Percentiles rank a stretch among this genome's conserved stretches.
Evolutionary conservation across 768 basidiomycete genomes (phyloP).

Genomic region (Omphalotus guepiniiformis): DNA sequence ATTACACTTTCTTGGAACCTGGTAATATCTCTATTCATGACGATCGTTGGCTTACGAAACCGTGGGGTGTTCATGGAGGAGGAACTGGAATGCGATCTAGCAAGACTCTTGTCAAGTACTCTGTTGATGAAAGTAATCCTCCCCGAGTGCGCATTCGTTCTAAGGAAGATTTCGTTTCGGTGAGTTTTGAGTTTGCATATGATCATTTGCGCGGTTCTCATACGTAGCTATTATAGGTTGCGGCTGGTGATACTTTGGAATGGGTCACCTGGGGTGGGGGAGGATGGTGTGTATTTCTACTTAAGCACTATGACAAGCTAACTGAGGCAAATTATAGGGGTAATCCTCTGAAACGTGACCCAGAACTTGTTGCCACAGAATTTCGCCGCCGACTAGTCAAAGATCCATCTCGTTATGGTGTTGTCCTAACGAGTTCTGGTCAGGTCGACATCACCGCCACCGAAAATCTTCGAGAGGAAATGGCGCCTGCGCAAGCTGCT

Average conservation of each 20-base stretch:
- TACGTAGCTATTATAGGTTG: constrained; percentile 6
- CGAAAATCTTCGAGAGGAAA: constrained; percentile 14
- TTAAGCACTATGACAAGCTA: neutral
- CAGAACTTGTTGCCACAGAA: constrained; percentile 23
- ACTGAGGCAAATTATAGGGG: constrained; percentile 9
- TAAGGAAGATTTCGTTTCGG: constrained; percentile 23
- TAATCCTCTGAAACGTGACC: constrained; percentile 21
- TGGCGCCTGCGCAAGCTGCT: constrained; percentile 15
- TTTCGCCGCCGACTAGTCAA: constrained; percentile 21
- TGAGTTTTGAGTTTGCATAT: constrained; percentile 1
- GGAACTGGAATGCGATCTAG: constrained; percentile 22
- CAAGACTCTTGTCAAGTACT: constrained; percentile 21
- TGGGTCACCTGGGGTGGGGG: constrained; percentile 28
- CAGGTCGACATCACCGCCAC: constrained; percentile 18
- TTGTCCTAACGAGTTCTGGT: constrained; percentile 15
- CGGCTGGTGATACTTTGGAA: constrained; percentile 22
- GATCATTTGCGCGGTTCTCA: neutral
- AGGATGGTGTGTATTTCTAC: constrained; percentile 2
- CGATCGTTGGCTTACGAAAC: constrained; percentile 29
- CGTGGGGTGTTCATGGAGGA: constrained; percentile 32
- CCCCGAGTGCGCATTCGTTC: constrained; percentile 19
- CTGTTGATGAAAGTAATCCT: constrained; percentile 15
- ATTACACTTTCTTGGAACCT: constrained; percentile 24
- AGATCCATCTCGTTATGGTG: constrained; percentile 22
- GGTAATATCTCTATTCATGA: constrained; percentile 28